A percentile compares a stretch with the other conserved stretches of the same genome.
Evolutionary conservation across 345 rosid species (phyloP).

Genomic region (Noccaea bulbosa): DNA sequence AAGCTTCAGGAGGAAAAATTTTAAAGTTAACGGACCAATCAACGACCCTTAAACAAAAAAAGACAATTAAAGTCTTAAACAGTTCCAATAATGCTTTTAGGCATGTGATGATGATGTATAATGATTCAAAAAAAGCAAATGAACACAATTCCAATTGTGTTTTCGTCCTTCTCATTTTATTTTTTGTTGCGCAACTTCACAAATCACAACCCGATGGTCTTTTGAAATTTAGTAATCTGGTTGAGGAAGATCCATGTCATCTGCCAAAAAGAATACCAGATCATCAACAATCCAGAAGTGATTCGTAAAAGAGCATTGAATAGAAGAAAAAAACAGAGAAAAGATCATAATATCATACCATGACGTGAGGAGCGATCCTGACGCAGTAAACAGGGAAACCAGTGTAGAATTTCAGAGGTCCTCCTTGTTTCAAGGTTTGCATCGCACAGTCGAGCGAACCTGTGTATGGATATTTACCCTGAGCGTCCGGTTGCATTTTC

Average conservation of each 20-base stretch:
- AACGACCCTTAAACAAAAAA: not conserved
- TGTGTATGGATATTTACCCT: constrained; percentile 86
- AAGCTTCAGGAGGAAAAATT: not conserved
- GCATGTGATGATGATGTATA: constrained; percentile 27
- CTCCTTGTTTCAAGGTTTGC: constrained; percentile 86
- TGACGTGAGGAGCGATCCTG: constrained; percentile 97
- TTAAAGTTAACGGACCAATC: constrained; percentile 14
- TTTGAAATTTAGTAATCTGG: constrained; percentile 76
- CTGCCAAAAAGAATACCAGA: constrained; percentile 50
- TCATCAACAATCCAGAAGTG: not conserved
- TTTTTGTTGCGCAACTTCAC: constrained; percentile 11
- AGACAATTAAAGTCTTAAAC: not conserved
- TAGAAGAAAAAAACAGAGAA: not conserved
- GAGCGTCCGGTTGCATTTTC: constrained; percentile 98
- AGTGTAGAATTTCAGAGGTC: constrained; percentile 88
- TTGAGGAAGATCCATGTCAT: constrained; percentile 98
- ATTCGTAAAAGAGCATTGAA: not conserved
- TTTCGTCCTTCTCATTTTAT: constrained; percentile 37
- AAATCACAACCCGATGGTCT: constrained; percentile 57
- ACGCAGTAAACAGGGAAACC: constrained; percentile 97
- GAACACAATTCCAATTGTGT: constrained; percentile 41
- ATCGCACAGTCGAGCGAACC: constrained; percentile 87
- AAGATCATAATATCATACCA: constrained; percentile 55
- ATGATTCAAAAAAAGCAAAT: constrained; percentile 34
- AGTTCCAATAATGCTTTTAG: constrained; percentile 19